Percentiles rank a stretch among this genome's conserved stretches.
These are phyloP conservation scores for Arachis stenosperma DNA, from an alignment of 306 rosid genomes.

Conservation along the genomic window DNA sequence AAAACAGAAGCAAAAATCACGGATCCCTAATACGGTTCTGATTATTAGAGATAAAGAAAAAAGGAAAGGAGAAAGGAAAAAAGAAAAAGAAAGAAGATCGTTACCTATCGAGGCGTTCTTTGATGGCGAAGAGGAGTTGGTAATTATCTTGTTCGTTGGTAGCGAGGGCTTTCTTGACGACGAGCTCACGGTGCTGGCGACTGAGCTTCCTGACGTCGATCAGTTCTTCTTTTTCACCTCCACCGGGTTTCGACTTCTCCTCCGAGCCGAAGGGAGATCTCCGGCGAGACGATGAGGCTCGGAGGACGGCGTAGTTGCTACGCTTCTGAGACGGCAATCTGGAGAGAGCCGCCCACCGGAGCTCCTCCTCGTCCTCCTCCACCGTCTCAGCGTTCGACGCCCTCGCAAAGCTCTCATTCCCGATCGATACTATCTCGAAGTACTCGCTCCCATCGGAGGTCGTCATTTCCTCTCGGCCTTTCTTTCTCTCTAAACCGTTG, in stretches of 20 bases:
- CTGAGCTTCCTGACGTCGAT: slow-evolving; percentile 70
- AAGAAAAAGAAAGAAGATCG: no score
- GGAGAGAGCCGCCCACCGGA: slow-evolving; percentile 73
- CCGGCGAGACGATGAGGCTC: slow-evolving; percentile 32
- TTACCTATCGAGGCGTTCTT: slow-evolving; percentile 69
- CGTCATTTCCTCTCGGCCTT: slow-evolving; percentile 52
- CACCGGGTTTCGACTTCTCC: not conserved
- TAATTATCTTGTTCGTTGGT: slow-evolving; percentile 77
- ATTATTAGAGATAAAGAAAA: not conserved
- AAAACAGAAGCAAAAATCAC: slow-evolving; percentile 22
- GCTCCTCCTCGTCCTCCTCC: slow-evolving; percentile 68
- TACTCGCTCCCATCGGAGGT: slow-evolving; percentile 86
- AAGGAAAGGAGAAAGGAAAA: no score
- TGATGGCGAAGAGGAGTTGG: slow-evolving; percentile 65
- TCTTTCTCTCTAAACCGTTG: not conserved
- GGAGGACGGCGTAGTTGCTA: slow-evolving; percentile 57
- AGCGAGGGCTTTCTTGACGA: slow-evolving; percentile 75
- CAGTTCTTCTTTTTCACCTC: slow-evolving; percentile 35
- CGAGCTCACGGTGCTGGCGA: slow-evolving; percentile 59
- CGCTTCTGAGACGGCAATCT: slow-evolving; percentile 67
- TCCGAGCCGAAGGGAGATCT: not conserved
- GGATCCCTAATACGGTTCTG: not conserved
- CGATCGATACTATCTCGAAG: slow-evolving; percentile 44
- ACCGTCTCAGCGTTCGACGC: slow-evolving; percentile 72
- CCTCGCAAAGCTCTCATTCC: slow-evolving; percentile 50